Conservation (phyloP, 2,329 filamentous ascomycete genomes). For the Fusarium drepaniforme region DNA sequence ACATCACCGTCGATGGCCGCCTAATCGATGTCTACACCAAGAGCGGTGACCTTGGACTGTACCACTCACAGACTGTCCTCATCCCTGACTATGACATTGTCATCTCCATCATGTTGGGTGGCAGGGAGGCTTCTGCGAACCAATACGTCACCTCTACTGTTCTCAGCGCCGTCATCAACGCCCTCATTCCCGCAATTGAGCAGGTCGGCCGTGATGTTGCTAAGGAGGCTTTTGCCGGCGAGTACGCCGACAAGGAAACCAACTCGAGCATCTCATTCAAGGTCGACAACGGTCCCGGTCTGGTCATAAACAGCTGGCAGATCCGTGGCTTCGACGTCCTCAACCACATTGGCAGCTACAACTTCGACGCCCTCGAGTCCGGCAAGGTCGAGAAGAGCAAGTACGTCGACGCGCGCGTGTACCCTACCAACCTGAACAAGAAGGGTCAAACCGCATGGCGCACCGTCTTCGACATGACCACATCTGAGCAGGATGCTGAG, state of each 20-base stretch:
- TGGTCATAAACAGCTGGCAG: slow-evolving; percentile 53
- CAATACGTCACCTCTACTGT: slow-evolving; percentile 32
- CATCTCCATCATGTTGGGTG: slow-evolving; percentile 54
- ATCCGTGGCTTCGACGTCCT: slow-evolving; percentile 57
- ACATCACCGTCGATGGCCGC: slow-evolving; percentile 52
- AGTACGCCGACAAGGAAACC: slow-evolving; percentile 51
- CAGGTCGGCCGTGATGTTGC: slow-evolving; percentile 55
- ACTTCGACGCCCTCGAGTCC: slow-evolving; percentile 27
- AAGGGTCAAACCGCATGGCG: slow-evolving; percentile 48
- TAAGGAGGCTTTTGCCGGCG: slow-evolving; percentile 48
- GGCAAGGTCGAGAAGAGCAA: slow-evolving; percentile 13
- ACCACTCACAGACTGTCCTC: slow-evolving; percentile 55
- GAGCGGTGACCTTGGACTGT: slow-evolving; percentile 56
- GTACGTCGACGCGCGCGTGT: slow-evolving; percentile 44
- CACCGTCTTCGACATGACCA: slow-evolving; percentile 44
- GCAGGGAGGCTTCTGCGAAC: slow-evolving; percentile 41
- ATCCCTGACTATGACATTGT: slow-evolving; percentile 61
- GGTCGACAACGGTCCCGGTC: slow-evolving; percentile 54
- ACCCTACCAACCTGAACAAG: slow-evolving; percentile 44
- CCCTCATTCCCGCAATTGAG: slow-evolving; percentile 57
- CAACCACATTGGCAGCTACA: slow-evolving; percentile 48
- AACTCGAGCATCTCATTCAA: slow-evolving; percentile 56
- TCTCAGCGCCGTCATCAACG: slow-evolving; percentile 48
- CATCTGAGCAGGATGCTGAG: slow-evolving; percentile 23
- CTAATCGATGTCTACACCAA: slow-evolving; percentile 62